phyloP scores from a whole-genome alignment of 2,329 filamentous ascomycete species.

The Colletotrichum salicis region DNA sequence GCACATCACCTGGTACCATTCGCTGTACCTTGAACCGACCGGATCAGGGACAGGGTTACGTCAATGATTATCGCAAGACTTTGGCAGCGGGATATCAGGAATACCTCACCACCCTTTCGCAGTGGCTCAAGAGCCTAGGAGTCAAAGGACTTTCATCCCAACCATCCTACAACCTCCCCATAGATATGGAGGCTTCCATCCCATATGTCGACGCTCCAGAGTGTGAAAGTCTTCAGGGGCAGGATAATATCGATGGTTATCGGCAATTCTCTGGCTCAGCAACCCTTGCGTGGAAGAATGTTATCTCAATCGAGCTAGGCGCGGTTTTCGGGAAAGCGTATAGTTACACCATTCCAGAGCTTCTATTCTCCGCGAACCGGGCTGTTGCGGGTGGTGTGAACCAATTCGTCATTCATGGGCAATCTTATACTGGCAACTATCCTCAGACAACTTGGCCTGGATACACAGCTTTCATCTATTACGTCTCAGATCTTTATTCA shows the following conservation, averaged over 20 bases:
- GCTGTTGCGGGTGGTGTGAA: slow-evolving; percentile 54
- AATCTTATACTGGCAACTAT: slow-evolving; percentile 53
- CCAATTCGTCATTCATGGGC: slow-evolving; percentile 56
- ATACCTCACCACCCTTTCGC: slow-evolving; percentile 7
- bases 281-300: slow-evolving; percentile 47
- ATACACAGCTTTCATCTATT: slow-evolving; percentile 54
- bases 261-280: slow-evolving; percentile 52
- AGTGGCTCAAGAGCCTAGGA: slow-evolving; percentile 38
- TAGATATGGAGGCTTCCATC: slow-evolving; percentile 54
- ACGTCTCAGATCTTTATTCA: slow-evolving; percentile 51
- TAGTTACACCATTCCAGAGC: slow-evolving; percentile 37
- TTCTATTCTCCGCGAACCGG: slow-evolving; percentile 46
- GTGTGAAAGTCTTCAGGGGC: slow-evolving; percentile 51
- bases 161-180: slow-evolving; percentile 51
- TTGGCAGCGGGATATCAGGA: slow-evolving; percentile 16
- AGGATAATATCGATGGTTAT: slow-evolving; percentile 50
- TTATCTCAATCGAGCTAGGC: slow-evolving; percentile 54
- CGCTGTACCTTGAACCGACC: not conserved
- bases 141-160: slow-evolving; percentile 50
- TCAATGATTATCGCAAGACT: slow-evolving; percentile 22
- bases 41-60: not conserved
- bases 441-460: slow-evolving; percentile 60
- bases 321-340: slow-evolving; percentile 36
- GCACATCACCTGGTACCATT: not conserved
- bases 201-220: slow-evolving; percentile 52